These are phyloP conservation scores for Crucibulum laeve DNA, from an alignment of 768 basidiomycete species.

Conservation along the genomic window DNA sequence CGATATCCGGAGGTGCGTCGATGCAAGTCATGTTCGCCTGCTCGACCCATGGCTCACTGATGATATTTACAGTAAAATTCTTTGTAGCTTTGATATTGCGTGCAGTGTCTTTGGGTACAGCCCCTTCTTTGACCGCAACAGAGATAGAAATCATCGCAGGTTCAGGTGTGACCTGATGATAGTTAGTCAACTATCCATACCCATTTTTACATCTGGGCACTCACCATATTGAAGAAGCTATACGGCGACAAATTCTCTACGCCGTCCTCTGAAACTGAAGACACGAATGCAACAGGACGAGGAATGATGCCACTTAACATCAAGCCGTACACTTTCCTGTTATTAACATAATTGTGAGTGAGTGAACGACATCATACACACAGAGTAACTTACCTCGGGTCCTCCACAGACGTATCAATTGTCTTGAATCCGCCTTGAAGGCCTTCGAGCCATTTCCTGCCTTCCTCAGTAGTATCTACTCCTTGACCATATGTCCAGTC, in stretches of 20 bases:
- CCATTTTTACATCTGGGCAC: neutral
- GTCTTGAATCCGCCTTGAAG: constrained; percentile 36
- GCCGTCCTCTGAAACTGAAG: constrained; percentile 48
- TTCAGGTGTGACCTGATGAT: constrained; percentile 41
- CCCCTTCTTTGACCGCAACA: constrained; percentile 10
- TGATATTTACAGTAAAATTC: constrained; percentile 69
- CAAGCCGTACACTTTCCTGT: constrained; percentile 39
- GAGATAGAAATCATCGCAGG: constrained; percentile 66
- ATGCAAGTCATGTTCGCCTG: constrained; percentile 50
- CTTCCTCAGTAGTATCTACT: constrained; percentile 26
- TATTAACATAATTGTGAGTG: no score
- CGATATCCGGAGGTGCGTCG: constrained; percentile 47
- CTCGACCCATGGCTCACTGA: constrained; percentile 65
- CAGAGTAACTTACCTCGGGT: constrained; percentile 20
- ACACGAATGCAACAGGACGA: constrained; percentile 71
- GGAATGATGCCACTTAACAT: constrained; percentile 55
- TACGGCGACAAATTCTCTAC: constrained; percentile 60
- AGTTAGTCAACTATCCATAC: neutral
- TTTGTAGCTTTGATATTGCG: constrained; percentile 61
- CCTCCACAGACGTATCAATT: constrained; percentile 27
- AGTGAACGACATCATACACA: neutral
- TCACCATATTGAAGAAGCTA: constrained; percentile 42
- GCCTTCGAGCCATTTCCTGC: constrained; percentile 39
- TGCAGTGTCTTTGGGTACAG: constrained; percentile 56
- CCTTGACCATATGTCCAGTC: constrained; percentile 32